Evolutionary conservation across 345 rosid genomes (phyloP).

Genomic region (Arabidopsis suecica): DNA sequence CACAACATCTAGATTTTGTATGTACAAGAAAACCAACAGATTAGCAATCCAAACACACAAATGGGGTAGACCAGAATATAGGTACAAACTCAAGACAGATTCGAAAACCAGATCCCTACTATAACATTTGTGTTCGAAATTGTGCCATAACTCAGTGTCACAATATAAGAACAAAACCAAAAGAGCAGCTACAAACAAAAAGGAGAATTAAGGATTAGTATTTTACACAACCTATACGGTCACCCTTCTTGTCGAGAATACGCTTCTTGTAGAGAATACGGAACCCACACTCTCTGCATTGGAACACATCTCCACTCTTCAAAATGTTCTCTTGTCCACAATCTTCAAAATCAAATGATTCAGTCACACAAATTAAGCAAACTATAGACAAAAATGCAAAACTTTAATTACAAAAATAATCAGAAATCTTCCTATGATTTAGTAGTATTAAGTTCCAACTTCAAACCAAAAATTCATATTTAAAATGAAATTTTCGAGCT

Average conservation of each 20-base stretch:
- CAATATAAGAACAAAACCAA: conserved; percentile 9
- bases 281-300: conserved; percentile 93
- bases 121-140: background rate
- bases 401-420: background rate
- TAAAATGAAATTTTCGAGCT: background rate
- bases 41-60: background rate
- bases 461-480: too few relatives aligned
- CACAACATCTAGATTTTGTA: too few relatives aligned
- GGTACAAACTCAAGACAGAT: background rate
- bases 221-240: conserved; percentile 65
- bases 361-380: background rate
- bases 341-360: conserved; percentile 45
- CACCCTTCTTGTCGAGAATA: conserved; percentile 89
- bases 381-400: background rate
- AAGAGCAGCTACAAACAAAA: background rate
- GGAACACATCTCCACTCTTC: conserved; percentile 87
- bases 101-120: background rate
- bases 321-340: conserved; percentile 83
- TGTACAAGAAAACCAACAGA: background rate
- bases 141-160: background rate
- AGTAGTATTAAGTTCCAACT: too few relatives aligned
- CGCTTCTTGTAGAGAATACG: conserved; percentile 96
- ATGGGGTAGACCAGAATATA: too few relatives aligned
- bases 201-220: background rate
- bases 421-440: background rate